Percentiles rank a stretch among this genome's conserved stretches.
Evolutionary conservation across 495 filamentous ascomycete genomes (phyloP).

Genomic region (Chaetomium cochliodes): DNA sequence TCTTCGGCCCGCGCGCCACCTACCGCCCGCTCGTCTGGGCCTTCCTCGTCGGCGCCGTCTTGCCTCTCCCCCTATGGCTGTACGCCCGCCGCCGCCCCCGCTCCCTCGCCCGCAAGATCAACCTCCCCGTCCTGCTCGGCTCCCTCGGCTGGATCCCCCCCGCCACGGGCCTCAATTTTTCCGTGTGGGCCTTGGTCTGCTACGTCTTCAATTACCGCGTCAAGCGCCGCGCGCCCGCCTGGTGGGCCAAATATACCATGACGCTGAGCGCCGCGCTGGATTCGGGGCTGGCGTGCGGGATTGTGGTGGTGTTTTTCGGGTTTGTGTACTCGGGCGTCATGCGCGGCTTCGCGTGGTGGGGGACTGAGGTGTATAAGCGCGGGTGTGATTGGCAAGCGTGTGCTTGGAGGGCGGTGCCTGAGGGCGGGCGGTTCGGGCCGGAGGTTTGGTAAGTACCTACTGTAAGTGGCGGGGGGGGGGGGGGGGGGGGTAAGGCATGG

Average conservation of each 20-base stretch:
- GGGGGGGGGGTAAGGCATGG: neutral
- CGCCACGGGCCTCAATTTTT: conserved; percentile 81
- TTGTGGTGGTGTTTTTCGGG: conserved; percentile 80
- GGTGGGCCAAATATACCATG: conserved; percentile 92
- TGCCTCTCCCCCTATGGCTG: conserved; percentile 67
- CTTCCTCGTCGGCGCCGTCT: conserved; percentile 69
- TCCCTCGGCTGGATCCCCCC: conserved; percentile 79
- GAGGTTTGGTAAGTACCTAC: conserved; percentile 56
- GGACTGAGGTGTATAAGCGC: conserved; percentile 66
- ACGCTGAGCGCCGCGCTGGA: conserved; percentile 79
- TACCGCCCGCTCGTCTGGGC: conserved; percentile 73
- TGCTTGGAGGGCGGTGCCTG: conserved; percentile 50
- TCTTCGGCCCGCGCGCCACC: conserved; percentile 70
- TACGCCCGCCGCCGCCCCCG: conserved; percentile 51
- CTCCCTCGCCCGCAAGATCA: conserved; percentile 61
- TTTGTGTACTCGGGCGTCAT: conserved; percentile 70
- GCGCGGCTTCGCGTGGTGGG: conserved; percentile 69
- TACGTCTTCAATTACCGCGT: conserved; percentile 78
- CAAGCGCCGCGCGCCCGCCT: conserved; percentile 59
- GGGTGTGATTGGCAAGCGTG: conserved; percentile 68
- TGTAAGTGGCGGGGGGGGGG: neutral
- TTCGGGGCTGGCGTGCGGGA: conserved; percentile 73
- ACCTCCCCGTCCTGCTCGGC: conserved; percentile 70
- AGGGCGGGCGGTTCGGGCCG: conserved; percentile 59
- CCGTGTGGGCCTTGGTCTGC: conserved; percentile 77